Evolutionary conservation across 805 yeast genomes (phyloP).

Genomic region (Ogataea degrootiae): DNA sequence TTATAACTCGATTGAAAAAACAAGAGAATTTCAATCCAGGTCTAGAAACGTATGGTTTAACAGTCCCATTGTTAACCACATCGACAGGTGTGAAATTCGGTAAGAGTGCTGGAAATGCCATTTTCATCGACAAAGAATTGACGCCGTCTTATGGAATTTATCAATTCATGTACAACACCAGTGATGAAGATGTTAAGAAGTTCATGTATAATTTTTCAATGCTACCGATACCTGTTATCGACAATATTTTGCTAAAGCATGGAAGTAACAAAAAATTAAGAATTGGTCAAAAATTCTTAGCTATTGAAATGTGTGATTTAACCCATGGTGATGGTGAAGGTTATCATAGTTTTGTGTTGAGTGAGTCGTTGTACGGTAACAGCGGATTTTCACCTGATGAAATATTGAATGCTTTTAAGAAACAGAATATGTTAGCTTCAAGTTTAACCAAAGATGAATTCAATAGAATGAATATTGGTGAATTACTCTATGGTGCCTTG

Average conservation of each 20-base stretch:
- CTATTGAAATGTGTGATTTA: slow-evolving; percentile 80
- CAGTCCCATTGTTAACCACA: slow-evolving; percentile 86
- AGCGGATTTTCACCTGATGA: slow-evolving; percentile 37
- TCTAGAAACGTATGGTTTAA: slow-evolving; percentile 59
- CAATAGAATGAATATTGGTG: slow-evolving; percentile 38
- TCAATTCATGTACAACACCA: slow-evolving; percentile 76
- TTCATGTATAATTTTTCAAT: slow-evolving; percentile 76
- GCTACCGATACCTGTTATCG: slow-evolving; percentile 60
- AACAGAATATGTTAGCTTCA: slow-evolving; percentile 49
- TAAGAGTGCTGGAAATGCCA: slow-evolving; percentile 94
- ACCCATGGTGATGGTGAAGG: slow-evolving; percentile 83
- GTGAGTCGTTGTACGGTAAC: slow-evolving; percentile 54
- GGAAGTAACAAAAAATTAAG: slow-evolving; percentile 54
- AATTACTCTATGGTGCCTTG: slow-evolving; percentile 45
- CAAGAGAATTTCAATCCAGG: slow-evolving; percentile 10
- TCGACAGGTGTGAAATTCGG: slow-evolving; percentile 92
- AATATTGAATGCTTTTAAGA: slow-evolving; percentile 50
- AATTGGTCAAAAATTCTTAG: slow-evolving; percentile 71
- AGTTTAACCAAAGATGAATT: slow-evolving; percentile 30
- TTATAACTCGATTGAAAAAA: slow-evolving; percentile 55
- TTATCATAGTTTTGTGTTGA: slow-evolving; percentile 57
- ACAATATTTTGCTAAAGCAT: slow-evolving; percentile 49
- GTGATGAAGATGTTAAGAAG: slow-evolving; percentile 69
- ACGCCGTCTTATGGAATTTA: slow-evolving; percentile 80
- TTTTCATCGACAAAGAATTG: slow-evolving; percentile 70